phyloP scores from a whole-genome alignment of 345 rosid species.

The Laguncularia racemosa region DNA sequence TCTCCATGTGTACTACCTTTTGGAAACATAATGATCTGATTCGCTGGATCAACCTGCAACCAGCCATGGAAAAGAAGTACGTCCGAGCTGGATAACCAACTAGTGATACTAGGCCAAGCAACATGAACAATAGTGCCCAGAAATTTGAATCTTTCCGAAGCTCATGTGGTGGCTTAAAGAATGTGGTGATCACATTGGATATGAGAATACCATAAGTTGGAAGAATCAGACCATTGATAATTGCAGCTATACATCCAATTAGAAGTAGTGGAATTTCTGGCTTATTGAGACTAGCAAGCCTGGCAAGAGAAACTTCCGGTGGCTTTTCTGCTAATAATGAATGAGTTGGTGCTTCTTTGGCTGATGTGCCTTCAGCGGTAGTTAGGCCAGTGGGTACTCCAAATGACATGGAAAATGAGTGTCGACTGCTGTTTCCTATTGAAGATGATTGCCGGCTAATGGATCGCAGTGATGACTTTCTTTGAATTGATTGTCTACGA shows the following conservation, averaged over 20 bases:
- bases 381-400: slow-evolving; percentile 43
- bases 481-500: slow-evolving; percentile 25
- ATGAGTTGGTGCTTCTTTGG: slow-evolving; percentile 23
- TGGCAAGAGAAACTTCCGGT: slow-evolving; percentile 38
- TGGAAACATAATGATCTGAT: slow-evolving; percentile 69
- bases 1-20: slow-evolving; percentile 80
- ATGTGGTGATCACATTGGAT: slow-evolving; percentile 44
- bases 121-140: slow-evolving; percentile 57
- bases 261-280: slow-evolving; percentile 70
- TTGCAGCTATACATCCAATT: slow-evolving; percentile 46
- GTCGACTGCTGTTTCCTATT: slow-evolving; percentile 47
- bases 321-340: slow-evolving; percentile 9
- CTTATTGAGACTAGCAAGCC: slow-evolving; percentile 68
- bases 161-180: slow-evolving; percentile 48
- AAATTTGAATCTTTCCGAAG: slow-evolving; percentile 54
- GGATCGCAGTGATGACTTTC: slow-evolving; percentile 33
- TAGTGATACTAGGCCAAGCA: slow-evolving; percentile 51
- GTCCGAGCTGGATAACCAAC: slow-evolving; percentile 36
- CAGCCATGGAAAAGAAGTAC: slow-evolving; percentile 62
- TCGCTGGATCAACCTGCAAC: slow-evolving; percentile 52
- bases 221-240: slow-evolving; percentile 42
- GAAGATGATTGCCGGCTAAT: slow-evolving; percentile 51
- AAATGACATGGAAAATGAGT: slow-evolving; percentile 46
- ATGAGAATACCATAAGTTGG: slow-evolving; percentile 54
- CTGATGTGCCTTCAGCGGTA: slow-evolving; percentile 19